phyloP scores from a whole-genome alignment of 768 basidiomycete species.

The Boletus tomentosulus region DNA sequence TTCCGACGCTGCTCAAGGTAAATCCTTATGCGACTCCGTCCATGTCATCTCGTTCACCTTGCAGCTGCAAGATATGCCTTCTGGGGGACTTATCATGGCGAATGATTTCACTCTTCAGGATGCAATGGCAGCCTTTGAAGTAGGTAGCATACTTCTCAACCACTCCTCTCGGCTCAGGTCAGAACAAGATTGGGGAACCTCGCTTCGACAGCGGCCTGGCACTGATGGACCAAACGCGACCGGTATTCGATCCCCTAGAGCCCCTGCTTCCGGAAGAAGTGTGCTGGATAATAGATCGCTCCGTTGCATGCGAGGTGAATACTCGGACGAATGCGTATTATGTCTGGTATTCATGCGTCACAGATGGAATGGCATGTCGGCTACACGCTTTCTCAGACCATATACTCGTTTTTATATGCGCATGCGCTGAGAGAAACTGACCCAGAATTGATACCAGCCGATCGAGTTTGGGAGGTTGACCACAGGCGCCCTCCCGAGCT shows the following conservation, averaged over 20 bases:
- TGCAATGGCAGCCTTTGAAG: slow-evolving; percentile 93
- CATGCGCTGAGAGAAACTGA: slow-evolving; percentile 61
- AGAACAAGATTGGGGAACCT: slow-evolving; percentile 77
- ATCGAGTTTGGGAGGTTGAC: slow-evolving; percentile 30
- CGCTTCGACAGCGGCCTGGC: slow-evolving; percentile 81
- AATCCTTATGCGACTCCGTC: not conserved
- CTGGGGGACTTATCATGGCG: slow-evolving; percentile 60
- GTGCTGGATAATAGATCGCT: slow-evolving; percentile 83
- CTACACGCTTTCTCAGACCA: slow-evolving; percentile 79
- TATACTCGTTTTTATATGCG: slow-evolving; percentile 74
- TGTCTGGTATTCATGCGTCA: slow-evolving; percentile 12
- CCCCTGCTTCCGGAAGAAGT: slow-evolving; percentile 73
- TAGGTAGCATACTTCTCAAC: slow-evolving; percentile 28
- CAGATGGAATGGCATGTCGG: slow-evolving; percentile 90
- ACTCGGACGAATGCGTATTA: slow-evolving; percentile 12
- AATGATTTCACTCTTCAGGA: slow-evolving; percentile 74
- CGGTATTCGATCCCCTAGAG: slow-evolving; percentile 58
- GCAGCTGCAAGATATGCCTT: slow-evolving; percentile 52
- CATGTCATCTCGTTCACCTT: slow-evolving; percentile 9
- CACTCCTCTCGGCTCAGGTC: slow-evolving; percentile 11
- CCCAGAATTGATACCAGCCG: slow-evolving; percentile 42
- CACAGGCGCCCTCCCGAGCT: slow-evolving; percentile 54
- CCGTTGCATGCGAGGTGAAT: slow-evolving; percentile 73
- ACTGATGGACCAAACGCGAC: slow-evolving; percentile 36
- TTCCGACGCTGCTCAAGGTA: slow-evolving; percentile 58